phyloP scores from a whole-genome alignment of 768 basidiomycete species.

The Collybiopsis confluens region DNA sequence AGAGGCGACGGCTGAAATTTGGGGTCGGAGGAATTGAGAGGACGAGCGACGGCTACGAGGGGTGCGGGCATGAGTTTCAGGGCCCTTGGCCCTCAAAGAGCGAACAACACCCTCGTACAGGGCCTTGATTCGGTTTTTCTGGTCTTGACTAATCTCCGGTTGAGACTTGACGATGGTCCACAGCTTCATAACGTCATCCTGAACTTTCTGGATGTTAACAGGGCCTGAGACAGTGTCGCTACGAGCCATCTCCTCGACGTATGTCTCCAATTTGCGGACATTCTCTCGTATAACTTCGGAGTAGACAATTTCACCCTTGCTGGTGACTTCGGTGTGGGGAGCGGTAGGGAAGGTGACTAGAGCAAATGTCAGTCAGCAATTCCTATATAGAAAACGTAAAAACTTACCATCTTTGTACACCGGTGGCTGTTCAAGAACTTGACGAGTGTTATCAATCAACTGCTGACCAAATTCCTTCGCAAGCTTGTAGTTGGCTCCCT shows the following conservation, averaged over 20 bases:
- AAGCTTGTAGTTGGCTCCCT: constrained; percentile 90
- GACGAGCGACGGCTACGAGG: constrained; percentile 83
- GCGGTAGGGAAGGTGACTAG: constrained; percentile 97
- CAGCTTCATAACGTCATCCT: constrained; percentile 92
- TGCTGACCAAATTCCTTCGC: constrained; percentile 97
- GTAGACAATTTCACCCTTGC: constrained; percentile 92
- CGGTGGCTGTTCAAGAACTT: constrained; percentile 79
- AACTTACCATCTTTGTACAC: constrained; percentile 90
- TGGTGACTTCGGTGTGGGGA: constrained; percentile 89
- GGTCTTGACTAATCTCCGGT: constrained; percentile 94
- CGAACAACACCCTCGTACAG: constrained; percentile 96
- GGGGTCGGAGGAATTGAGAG: constrained; percentile 95
- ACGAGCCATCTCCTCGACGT: constrained; percentile 97
- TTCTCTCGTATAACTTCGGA: constrained; percentile 93
- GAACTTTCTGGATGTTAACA: constrained; percentile 96
- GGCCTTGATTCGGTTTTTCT: constrained; percentile 92
- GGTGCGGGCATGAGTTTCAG: constrained; percentile 54
- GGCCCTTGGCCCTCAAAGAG: constrained; percentile 70
- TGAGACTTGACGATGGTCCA: constrained; percentile 98
- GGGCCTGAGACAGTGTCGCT: constrained; percentile 79
- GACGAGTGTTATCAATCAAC: constrained; percentile 88
- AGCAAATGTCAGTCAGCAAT: constrained; percentile 9
- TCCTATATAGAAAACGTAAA: neutral
- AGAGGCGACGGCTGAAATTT: constrained; percentile 71
- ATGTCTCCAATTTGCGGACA: constrained; percentile 95